Evolutionary conservation across 441 rosid species (phyloP), one percentile per base, ranked within the genome.

Genomic region (Gossypium gossypioides): DNA sequence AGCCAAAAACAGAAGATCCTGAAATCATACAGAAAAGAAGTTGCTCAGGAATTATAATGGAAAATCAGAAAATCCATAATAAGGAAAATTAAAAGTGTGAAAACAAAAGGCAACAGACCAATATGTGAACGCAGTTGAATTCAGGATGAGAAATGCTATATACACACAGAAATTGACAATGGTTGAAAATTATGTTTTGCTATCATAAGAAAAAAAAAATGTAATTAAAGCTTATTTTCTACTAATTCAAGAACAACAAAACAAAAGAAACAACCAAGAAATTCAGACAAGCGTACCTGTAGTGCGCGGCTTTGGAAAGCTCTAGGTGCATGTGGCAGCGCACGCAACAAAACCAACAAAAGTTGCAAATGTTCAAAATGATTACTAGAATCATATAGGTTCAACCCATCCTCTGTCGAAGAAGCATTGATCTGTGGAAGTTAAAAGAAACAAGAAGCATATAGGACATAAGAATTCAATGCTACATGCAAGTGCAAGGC

Each of bases 1-100:
- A 84, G 99, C 98, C 91, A 96, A 88, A 91, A 96, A 88, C 85
- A 96, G 97, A 90, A 96, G 97, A 90, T 93, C 99, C 99, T 96
- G 97, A 93, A 85, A 91, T 82, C 83, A 79, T 84, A 78, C 76
- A 82, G 79, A 84, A 82, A 37, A 86, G 79, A 74, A 77, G 68
- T 68, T 48, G 68, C 82, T 88, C 85, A 92, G 93, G 79, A 84
- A 71, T 71, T 68, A 77, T 74, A 77, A 73, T 69, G 10, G 58
- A 81, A 65, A 46, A 75, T 34, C 21, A 48, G 48, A 60, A 44
- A 15, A 27, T 2, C 69, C 73, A 34, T 12, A n/a, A 68, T 29
- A 54, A 50, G 51, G 74, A 76, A 71, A 63, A 77, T 13, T 72
- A 71, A 46, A 79, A 73, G 74, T 60, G 57, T 68, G 32, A 65